These are phyloP conservation scores for Dendrocalamus latiflorus DNA, from an alignment of 202 grass and related monocot genomes.

Conservation along the genomic window DNA sequence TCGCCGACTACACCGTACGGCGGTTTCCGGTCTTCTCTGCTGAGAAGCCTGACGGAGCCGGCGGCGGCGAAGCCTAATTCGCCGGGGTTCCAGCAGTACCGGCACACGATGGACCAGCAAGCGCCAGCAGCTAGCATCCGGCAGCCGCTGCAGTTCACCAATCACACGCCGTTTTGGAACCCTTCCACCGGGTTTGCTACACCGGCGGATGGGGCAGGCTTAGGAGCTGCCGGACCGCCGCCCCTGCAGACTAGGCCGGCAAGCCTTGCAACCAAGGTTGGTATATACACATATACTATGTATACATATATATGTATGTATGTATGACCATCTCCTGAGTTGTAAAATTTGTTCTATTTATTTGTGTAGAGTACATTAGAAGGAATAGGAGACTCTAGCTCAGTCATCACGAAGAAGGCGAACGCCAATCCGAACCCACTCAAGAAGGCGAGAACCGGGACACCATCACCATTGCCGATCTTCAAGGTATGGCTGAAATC, in stretches of 20 bases:
- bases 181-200: too few relatives aligned
- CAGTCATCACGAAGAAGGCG: conserved; percentile 44
- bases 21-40: conserved; percentile 38
- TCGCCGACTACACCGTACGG: conserved; percentile 40
- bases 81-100: conserved; percentile 16
- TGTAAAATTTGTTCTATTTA: not conserved
- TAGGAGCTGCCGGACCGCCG: not conserved
- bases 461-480: conserved; percentile 58
- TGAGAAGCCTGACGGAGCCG: conserved; percentile 58
- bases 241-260: conserved; percentile 4
- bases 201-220: not conserved
- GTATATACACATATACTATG: not conserved
- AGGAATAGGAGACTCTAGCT: conserved; percentile 45
- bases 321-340: not conserved
- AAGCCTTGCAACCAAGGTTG: conserved; percentile 18
- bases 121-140: not conserved
- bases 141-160: conserved; percentile 52
- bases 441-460: conserved; percentile 72
- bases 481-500: conserved; percentile 56
- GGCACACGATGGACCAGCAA: conserved; percentile 23
- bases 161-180: conserved; percentile 31
- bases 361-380: conserved; percentile 48
- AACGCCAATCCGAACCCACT: conserved; percentile 7
- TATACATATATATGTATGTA: not conserved
- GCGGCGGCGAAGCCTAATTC: not conserved